Base-by-base conservation (phyloP, 2,329 filamentous ascomycete species). In the Scytalidium lignicola region DNA sequence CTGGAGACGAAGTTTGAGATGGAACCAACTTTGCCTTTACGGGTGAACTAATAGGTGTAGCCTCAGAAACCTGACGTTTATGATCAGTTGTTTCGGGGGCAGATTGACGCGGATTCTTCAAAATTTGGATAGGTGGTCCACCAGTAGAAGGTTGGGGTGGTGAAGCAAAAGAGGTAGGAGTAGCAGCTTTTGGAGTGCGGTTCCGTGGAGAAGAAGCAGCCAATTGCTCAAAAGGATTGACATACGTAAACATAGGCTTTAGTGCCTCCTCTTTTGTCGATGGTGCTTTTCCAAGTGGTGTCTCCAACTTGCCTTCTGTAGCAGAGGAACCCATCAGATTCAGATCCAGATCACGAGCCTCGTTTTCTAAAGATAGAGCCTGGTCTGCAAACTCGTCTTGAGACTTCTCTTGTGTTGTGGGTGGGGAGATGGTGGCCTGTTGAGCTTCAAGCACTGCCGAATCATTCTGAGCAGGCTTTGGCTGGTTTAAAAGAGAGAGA, bases 401-500 rank as follows among this genome's bases (percentile, higher is more conserved):
- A 39, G 56, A 71, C 64, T 52, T 55, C 32, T 60, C 62, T 56
- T 71, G 68, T 59, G 70, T 67, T 60, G 67, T 62, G 54, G 67
- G 63, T 51, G 67, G 66, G 50, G 63, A 47, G n/a, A 55, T 53
- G 20, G 61, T 61, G 15, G 58, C 51, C n/a, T 54, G 49, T 49
- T 62, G 60, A 12, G 58, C 22, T 29, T 54, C 55, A 26, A 58
- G 56, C 15, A 50, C 45, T 12, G 44, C 47, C n/a, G 32, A 9
- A 17, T 83, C 79, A 43, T 70, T 74, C 65, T 85, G 81, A 50
- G 75, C 74, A 12, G 82, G 81, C 69, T 85, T 90, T 46, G 87
- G 83, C 44, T 86, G 84, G 62, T 90, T 93, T 55, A 99, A 78
- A 51, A 97, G 75, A 59, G 89, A 86, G 54, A 97, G 81, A 43